Conservation (phyloP, 768 basidiomycete genomes). For the Lactarius vividus region DNA sequence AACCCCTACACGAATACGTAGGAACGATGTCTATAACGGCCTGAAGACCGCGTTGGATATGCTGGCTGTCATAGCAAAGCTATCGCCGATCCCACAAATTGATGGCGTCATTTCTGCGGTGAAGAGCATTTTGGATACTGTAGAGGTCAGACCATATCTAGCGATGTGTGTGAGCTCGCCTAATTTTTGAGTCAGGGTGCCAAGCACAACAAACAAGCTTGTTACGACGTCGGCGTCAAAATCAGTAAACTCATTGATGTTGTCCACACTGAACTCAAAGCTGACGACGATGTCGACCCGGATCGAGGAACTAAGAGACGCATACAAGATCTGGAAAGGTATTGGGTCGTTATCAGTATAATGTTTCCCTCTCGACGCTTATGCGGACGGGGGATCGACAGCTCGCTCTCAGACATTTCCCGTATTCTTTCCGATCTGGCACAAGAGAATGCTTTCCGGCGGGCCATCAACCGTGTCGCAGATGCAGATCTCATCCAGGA, state of each 20-base stretch:
- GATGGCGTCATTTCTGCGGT: constrained; percentile 15
- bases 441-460: constrained; percentile 21
- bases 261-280: constrained; percentile 18
- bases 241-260: constrained; percentile 16
- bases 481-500: constrained; percentile 16
- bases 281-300: constrained; percentile 3
- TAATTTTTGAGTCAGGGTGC: constrained; percentile 10
- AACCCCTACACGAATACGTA: constrained; percentile 5
- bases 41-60: constrained; percentile 12
- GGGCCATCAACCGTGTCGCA: constrained; percentile 19
- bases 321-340: constrained; percentile 15
- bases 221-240: constrained; percentile 19
- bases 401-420: constrained; percentile 14
- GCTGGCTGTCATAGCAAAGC: neutral
- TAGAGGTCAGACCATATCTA: constrained; percentile 7
- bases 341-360: neutral
- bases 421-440: constrained; percentile 18
- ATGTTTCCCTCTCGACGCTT: neutral
- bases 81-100: constrained; percentile 8
- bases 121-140: constrained; percentile 16
- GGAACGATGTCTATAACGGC: constrained; percentile 13
- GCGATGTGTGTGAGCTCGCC: neutral
- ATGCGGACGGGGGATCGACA: neutral
- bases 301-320: constrained; percentile 14
- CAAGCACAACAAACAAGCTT: constrained; percentile 26